Conservation (phyloP, 2,329 filamentous ascomycete genomes). For the Purpureocillium lavendulum region DNA sequence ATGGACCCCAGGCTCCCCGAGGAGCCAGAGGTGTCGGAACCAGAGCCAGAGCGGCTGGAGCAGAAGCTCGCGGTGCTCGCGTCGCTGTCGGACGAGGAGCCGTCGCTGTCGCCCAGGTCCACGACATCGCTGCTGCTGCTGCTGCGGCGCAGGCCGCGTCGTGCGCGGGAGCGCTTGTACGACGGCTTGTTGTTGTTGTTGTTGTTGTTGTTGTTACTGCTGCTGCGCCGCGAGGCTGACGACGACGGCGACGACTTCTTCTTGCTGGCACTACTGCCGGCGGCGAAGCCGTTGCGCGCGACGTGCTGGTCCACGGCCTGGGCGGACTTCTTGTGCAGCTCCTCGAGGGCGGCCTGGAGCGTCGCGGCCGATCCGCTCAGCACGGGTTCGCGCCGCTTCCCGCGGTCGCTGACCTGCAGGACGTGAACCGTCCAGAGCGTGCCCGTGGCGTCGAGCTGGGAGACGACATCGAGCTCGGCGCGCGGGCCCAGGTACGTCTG, state of each 20-base stretch:
- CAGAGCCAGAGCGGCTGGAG: no score
- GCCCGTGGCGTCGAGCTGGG: constrained; percentile 12
- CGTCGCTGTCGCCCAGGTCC: no score
- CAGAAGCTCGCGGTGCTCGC: no score
- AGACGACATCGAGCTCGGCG: constrained; percentile 13
- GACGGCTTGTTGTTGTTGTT: not conserved
- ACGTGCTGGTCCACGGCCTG: constrained; percentile 23
- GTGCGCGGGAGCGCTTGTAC: no score
- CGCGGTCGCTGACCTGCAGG: constrained; percentile 12
- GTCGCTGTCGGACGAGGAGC: no score
- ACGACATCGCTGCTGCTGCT: no score
- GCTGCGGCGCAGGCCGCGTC: no score
- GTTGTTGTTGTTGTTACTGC: not conserved
- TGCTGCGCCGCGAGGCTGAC: no score
- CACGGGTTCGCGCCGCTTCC: constrained; percentile 15
- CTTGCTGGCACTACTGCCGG: not conserved
- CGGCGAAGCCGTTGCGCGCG: constrained; percentile 22
- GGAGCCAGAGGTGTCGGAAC: no score
- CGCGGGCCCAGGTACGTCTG: constrained; percentile 14
- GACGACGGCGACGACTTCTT: not conserved
- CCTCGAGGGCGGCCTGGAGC: constrained; percentile 22
- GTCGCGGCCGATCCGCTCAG: constrained; percentile 20
- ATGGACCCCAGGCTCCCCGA: no score
- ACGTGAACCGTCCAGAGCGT: constrained; percentile 15
- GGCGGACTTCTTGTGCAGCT: constrained; percentile 29